Base-by-base conservation (phyloP, 176 grass and related monocot species). In the Typha latifolia region DNA sequence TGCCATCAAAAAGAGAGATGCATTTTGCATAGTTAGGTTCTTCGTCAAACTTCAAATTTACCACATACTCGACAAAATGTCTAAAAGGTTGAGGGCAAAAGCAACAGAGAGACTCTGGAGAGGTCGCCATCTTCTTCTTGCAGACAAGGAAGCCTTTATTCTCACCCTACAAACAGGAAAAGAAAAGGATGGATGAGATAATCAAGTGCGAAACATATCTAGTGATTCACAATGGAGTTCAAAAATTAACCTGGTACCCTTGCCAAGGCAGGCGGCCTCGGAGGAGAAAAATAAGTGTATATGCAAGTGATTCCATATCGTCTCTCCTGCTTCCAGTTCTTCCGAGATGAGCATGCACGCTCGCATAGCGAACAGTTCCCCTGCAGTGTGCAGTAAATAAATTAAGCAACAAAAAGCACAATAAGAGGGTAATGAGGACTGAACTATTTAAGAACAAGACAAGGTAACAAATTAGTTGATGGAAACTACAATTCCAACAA, bases 111-210 rank as follows among this genome's bases (percentile, higher is more conserved):
- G 74, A 85, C 78, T 91, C 91, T 21, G 91, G 84, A 56, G 91
- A 96, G 18, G 91, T 91, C 14, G 79, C 84, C 91, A 96, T 91
- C 67, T 96, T 96, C 79, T 88, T 96, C 87, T 96, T 96, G 74
- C 87, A 96, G 34, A 96, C 91, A 76, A 88, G 84, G 68, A 91
- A 96, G 59, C 91, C 82, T 85, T 96, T 96, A 74, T 91, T 96
- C 71, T 88, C 91, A 27, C 91, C 91, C 91, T 96, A 59, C 83
- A 80, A 82, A 18, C 67, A 62, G 63, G 52, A 49, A 62, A 51
- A 77, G 5, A 56, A 48, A 76, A 70, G 4, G n/a, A 48, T 20
- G 72, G 5, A 53, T 63, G 67, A 72, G 66, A 22, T 72, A 53
- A 18, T 47, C 2, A 53, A 50, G 2, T 31, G 5, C 47, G 70